These are phyloP conservation scores for Vanderwaltozyma verrucispora DNA, from an alignment of 805 yeast species.

Conservation along the genomic window DNA sequence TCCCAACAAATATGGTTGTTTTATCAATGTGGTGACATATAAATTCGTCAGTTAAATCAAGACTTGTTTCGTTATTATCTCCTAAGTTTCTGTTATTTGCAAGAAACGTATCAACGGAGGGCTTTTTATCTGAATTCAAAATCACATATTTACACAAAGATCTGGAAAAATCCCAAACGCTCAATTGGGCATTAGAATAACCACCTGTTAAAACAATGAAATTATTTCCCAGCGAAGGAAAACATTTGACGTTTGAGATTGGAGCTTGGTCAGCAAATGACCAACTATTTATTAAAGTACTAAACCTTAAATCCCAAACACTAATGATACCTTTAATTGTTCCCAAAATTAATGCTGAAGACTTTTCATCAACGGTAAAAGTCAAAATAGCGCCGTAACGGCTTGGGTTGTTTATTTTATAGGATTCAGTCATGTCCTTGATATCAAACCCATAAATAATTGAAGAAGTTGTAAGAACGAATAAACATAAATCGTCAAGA, in stretches of 20 bases:
- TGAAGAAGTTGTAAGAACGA: slow-evolving; percentile 44
- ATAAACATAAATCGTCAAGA: slow-evolving; percentile 34
- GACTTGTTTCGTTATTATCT: slow-evolving; percentile 4
- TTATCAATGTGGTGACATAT: slow-evolving; percentile 5
- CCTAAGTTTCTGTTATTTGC: slow-evolving; percentile 8
- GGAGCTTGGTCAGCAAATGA: slow-evolving; percentile 41
- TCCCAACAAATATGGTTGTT: slow-evolving; percentile 11
- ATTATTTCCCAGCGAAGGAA: slow-evolving; percentile 32
- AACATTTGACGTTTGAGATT: slow-evolving; percentile 32
- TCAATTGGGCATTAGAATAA: slow-evolving; percentile 43
- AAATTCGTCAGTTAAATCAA: too few species aligned
- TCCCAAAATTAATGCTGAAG: slow-evolving; percentile 63
- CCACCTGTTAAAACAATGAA: slow-evolving; percentile 57
- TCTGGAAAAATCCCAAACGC: slow-evolving; percentile 67
- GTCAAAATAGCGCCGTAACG: slow-evolving; percentile 57
- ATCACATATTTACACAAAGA: slow-evolving; percentile 44
- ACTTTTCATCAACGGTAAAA: slow-evolving; percentile 43
- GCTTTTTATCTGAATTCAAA: slow-evolving; percentile 15
- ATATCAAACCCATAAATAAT: slow-evolving; percentile 47
- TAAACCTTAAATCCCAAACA: slow-evolving; percentile 75
- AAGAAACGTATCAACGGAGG: slow-evolving; percentile 13
- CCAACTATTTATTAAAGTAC: slow-evolving; percentile 50
- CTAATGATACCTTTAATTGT: slow-evolving; percentile 64
- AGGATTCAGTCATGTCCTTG: slow-evolving; percentile 38
- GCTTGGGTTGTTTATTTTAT: slow-evolving; percentile 41